Evolutionary conservation across 2,329 filamentous ascomycete genomes (phyloP), one percentile per base, ranked within the genome.

Genomic region (Beauveria pseudobassiana): DNA sequence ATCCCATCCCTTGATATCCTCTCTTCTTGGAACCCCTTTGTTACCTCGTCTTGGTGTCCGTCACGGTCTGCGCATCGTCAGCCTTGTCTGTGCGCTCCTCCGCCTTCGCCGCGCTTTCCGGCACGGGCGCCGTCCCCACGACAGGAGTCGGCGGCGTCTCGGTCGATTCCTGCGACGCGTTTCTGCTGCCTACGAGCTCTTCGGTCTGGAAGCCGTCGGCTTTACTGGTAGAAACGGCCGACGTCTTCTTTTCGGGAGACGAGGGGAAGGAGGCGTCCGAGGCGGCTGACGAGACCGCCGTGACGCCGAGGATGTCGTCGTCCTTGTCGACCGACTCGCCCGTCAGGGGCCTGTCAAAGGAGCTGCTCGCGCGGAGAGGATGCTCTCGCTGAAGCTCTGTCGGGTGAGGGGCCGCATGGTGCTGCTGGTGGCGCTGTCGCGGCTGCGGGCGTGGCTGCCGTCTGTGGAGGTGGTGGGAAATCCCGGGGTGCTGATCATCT

Each of bases 371-470:
- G 1, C 69, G 72, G 78, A 79, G 24, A 80, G 72, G 34, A 80
- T 71, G 61, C 77, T 79, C 66, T 80, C 78, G 53, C 73, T 74
- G 59, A 78, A 79, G 64, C 77, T 79, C 48, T 71, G 73, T 62
- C 77, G 75, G 42, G 75, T 77, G 20, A 66, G 64, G 16, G 75
- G 76, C 51, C 76, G 65, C 26, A 62, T 55, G 43, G 66, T 64
- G 10, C 24, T 28, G n/a, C 48, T n/a, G 58, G 54, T 26, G 61
- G 57, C 28, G 62, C 42, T 30, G 45, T 66, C 58, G 18, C 58
- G 56, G 59, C 62, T 58, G 12, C n/a, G 42, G 42, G 42, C 9
- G 42, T 46, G 49, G 49, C 67, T 57, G 64, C 76, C 63, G 61
- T 71, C 65, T 62, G 74, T 66, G 61, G 70, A 72, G 3, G 67